Base-by-base conservation (phyloP, 257 asterid genomes). In the Verbascum thapsus region DNA sequence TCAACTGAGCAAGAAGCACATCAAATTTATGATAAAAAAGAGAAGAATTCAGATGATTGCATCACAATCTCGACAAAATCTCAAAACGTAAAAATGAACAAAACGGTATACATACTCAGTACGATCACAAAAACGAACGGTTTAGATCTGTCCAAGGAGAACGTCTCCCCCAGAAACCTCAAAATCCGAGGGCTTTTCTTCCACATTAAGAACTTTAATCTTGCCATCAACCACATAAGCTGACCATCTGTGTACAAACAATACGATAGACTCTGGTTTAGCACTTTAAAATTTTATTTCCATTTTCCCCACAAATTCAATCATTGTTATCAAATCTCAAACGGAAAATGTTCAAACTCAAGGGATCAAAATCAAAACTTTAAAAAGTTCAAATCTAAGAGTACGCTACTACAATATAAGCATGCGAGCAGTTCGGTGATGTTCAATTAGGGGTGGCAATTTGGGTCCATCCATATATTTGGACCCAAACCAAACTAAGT, bases 191-290 rank as follows among this genome's bases (percentile, higher is more conserved):
- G 97, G 97, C 5, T 86, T 91, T 59, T 82, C 75, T 68, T 92
- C 99, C 76, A 92, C 83, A 41, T 92, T 89, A 23, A 92, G 73
- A 73, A 56, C 96, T 77, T 92, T 82, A 37, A 92, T 76, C 72
- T 81, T 83, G 35, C 99, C 99, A 61, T 92, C 92, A 7, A 73
- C 97, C 45, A 92, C 90, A 53, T 78, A 92, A 5, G 99, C 99
- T 0, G 99, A 92, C 97, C 99, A 89, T 84, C 97, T 92, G 76
- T 58, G 51, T 17, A 54, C 7, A 4, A 56, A 63, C 20, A 61
- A 30, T 10, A 18, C 8, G 12, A 43, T 22, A 42, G 8, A 12
- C 32, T 26, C 2, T 26, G 32, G 32, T 26, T 26, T 26, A 26
- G 5, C 32, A 26, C 32, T 1, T 26, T 2, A 26, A 2, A 26